Conservation (phyloP, 2,329 filamentous ascomycete genomes). For the Penicillium sp. region DNA sequence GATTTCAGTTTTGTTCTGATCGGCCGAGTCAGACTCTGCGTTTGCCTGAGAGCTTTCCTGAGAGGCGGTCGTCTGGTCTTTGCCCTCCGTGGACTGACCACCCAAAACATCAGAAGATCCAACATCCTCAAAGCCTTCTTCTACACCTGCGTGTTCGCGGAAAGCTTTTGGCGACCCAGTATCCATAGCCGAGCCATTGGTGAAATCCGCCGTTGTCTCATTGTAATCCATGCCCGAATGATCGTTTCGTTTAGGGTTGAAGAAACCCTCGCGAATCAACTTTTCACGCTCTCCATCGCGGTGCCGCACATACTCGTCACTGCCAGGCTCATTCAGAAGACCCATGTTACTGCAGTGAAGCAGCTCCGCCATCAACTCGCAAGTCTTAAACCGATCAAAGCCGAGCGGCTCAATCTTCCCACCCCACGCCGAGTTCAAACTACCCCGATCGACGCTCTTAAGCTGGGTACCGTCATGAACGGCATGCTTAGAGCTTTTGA, state of each 20-base stretch:
- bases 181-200: constrained; percentile 47
- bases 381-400: constrained; percentile 98
- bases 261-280: constrained; percentile 75
- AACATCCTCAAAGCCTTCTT: constrained; percentile 94
- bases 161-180: constrained; percentile 65
- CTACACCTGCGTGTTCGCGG: constrained; percentile 76
- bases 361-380: constrained; percentile 96
- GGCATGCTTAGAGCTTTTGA: constrained; percentile 71
- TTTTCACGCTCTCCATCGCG: constrained; percentile 82
- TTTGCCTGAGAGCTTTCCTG: neutral
- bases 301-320: constrained; percentile 80
- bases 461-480: constrained; percentile 61
- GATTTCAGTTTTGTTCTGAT: constrained; percentile 28
- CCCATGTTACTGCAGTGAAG: constrained; percentile 99
- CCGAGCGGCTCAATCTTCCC: constrained; percentile 89
- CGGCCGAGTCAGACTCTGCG: neutral
- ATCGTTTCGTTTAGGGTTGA: constrained; percentile 54
- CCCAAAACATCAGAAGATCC: constrained; percentile 69
- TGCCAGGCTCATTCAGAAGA: constrained; percentile 86
- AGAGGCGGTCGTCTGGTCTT: constrained; percentile 20
- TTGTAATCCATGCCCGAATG: constrained; percentile 62
- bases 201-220: constrained; percentile 51
- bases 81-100: constrained; percentile 71
- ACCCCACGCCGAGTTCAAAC: constrained; percentile 85
- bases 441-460: constrained; percentile 69